Evolutionary conservation across 768 basidiomycete species (phyloP), one percentile per base, ranked within the genome.

Genomic region (Mycena rebaudengoi): DNA sequence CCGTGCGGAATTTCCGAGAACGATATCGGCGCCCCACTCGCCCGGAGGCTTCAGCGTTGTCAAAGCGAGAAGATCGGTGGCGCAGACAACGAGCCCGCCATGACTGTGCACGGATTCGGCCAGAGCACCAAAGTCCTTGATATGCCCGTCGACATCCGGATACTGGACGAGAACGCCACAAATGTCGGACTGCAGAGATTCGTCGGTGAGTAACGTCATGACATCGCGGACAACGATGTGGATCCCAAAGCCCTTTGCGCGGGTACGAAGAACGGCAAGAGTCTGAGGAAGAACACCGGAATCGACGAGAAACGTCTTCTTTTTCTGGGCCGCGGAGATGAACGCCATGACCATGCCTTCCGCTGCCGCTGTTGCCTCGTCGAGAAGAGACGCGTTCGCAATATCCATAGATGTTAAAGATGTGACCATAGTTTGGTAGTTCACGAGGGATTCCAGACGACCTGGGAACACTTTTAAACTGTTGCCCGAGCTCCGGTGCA

Each of bases 1-100:
- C 18, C 98, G 88, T 29, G 92, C 97, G 16, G 95, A 95, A 75
- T 97, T 98, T 37, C 98, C 98, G 44, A 97, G 82, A 8, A 94
- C 96, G 66, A 99, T 88, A 75, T 99, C 97, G 29, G 96, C 96
- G 51, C 97, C 97, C 95, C 97, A 99, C 82, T 99, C 98, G 59
- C 98, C 97, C 14, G 97, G 97, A 28, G 97, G 94, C 70, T 93
- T 95, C 62, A 99, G 83, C 83, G 95, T 84, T 2, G 96, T 95
- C 74, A 99, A 82, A 2, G 97, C 95, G 39, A 99, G 85, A 53
- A 99, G 85, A 78, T 99, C 97, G 12, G 94, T 95, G 16, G 95
- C 95, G 68, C 91, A 93, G 7, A 92, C 85, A 52, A 98, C 88
- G 60, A 98, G 84, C n/a, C 86, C 95, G 28, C 92, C 92, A 6